Base-by-base conservation (phyloP, 164 flowering plant species). In the Stephania japonica region DNA sequence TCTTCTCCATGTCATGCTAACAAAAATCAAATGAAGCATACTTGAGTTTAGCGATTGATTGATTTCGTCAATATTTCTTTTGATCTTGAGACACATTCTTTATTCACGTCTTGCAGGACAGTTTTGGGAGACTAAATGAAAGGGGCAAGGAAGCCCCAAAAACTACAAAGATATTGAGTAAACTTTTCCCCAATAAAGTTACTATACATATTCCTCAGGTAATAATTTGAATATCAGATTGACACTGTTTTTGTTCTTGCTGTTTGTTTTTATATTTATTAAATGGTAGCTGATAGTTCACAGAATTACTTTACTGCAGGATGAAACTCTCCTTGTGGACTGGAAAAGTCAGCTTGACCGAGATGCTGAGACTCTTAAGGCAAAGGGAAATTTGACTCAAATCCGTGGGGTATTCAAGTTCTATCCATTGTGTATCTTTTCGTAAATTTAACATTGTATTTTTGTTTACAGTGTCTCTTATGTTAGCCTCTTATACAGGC, bases 141-240 rank as follows among this genome's bases (percentile, higher is more conserved):
- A 83, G 88, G 75, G 88, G 91, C 43, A 93, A 90, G 83, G 98
- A 93, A 66, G 82, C 85, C 72, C 87, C 95, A 1, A 90, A 86
- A 78, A 78, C 95, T 64, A 80, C 89, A 72, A 93, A 89, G 81
- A 83, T 82, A 63, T 80, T 93, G 47, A 77, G 88, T 16, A 90
- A 89, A 82, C 91, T 90, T 65, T 90, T 93, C 70, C 93, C 93
- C 13, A 93, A 93, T 77, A 93, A 90, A 89, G 92, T 93, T 6
- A 82, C 87, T 42, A 87, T 93, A 80, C 91, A 91, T 75, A 76
- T 88, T 88, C 98, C 97, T 42, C 98, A 93, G 97, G 98, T 93
- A 13, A 78, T 77, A 78, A 19, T 13, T 16, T 38, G 16, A 47
- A 47, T 9, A 3, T 71, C 38, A 25, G 67, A 19, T 53, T 19